These are phyloP conservation scores for Ceratocystis variospora DNA, from an alignment of 2,329 filamentous ascomycete genomes.

Conservation along the genomic window DNA sequence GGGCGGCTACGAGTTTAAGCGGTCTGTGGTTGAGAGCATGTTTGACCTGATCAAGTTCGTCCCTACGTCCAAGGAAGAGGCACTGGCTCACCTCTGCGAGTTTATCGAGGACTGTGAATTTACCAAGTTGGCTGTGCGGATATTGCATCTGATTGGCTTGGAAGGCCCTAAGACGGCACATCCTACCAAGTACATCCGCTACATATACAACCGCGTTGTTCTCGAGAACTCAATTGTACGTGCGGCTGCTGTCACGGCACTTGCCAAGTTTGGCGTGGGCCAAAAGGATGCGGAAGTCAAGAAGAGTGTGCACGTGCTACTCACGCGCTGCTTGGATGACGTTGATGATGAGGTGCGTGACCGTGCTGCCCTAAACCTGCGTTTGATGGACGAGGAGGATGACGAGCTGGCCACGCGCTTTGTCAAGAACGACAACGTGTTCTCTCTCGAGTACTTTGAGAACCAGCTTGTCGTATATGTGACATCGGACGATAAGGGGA, in stretches of 20 bases:
- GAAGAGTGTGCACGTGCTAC: slow-evolving; percentile 81
- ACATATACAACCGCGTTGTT: slow-evolving; percentile 98
- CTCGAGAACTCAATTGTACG: slow-evolving; percentile 93
- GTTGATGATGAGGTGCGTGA: slow-evolving; percentile 96
- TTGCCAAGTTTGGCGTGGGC: slow-evolving; percentile 93
- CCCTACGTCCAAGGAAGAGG: slow-evolving; percentile 67
- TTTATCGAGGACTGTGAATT: slow-evolving; percentile 99
- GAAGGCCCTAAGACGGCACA: slow-evolving; percentile 92
- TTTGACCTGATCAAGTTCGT: slow-evolving; percentile 99
- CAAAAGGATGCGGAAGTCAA: slow-evolving; percentile 96
- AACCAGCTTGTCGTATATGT: slow-evolving; percentile 97
- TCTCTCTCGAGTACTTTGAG: slow-evolving; percentile 85
- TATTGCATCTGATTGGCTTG: slow-evolving; percentile 81
- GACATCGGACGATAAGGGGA: slow-evolving; percentile 75
- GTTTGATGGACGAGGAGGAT: slow-evolving; percentile 84
- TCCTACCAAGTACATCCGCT: slow-evolving; percentile 96
- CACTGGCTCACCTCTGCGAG: slow-evolving; percentile 88
- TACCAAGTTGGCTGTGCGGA: slow-evolving; percentile 90
- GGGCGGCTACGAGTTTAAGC: slow-evolving; percentile 97
- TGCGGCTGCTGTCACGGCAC: slow-evolving; percentile 84
- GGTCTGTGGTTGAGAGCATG: slow-evolving; percentile 95
- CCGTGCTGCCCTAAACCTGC: slow-evolving; percentile 80
- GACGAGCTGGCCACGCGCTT: slow-evolving; percentile 76
- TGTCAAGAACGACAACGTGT: slow-evolving; percentile 95
- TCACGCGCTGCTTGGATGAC: slow-evolving; percentile 88